Evolutionary conservation across 2,329 filamentous ascomycete species (phyloP), one percentile per base, ranked within the genome.

Genomic region (Cytospora paraplurivora): DNA sequence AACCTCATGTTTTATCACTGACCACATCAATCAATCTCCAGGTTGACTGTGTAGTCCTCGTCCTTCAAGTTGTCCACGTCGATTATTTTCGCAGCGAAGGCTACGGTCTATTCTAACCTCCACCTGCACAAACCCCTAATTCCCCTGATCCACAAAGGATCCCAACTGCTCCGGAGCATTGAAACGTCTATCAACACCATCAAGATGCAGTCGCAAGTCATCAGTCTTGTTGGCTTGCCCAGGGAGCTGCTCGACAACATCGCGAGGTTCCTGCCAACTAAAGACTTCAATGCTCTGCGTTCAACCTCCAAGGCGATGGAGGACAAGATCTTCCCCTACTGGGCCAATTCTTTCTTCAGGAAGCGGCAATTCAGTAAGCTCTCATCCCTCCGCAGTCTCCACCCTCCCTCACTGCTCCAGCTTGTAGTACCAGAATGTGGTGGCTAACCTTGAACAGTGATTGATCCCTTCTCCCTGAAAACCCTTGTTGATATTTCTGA

Each of bases 281-380:
- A 73, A 0, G 86, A 89, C 8, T 79, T 88, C 19, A 78, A 81
- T 63, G 71, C 74, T 13, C 71, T 89, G 8, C 85, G 88, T 7
- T 74, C 81, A 17, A 79, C 79, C 3, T 88, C 85, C 75, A 84
- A 81, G 62, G 72, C 76, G 19, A 70, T 87, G 13, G 86, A 89
- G 70, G 73, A 74, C 21, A 75, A 77, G 1, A 75, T 88, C 13
- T 84, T 85, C 72, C 76, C 79, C 56, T 77, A 77, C 38, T 90
- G 89, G 68, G 77, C 81, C 34, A 76, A 76, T 32, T 86, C 88
- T 67, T 90, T 88, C 77, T 90, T 91, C 74, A 78, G 76, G 57
- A 86, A 85, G 72, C 85, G 83, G 69, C 86, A 89, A 70, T 90
- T 78, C 67, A 89, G 86, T 66, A 53, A 41, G 64, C 35, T 4